phyloP scores from a whole-genome alignment of 1,284 basidiomycete species.

The Irpex lacteus region DNA sequence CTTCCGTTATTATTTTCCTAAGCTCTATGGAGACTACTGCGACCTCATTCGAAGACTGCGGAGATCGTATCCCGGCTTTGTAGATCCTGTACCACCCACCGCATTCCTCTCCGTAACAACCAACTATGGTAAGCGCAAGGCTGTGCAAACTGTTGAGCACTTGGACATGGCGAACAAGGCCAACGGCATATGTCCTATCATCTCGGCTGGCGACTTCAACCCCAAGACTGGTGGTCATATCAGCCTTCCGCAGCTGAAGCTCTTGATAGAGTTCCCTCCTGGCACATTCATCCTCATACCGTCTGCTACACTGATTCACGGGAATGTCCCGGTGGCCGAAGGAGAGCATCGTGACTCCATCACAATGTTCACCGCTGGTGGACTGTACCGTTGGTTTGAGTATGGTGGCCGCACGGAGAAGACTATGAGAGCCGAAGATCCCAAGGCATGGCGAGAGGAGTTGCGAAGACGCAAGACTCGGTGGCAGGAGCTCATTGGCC shows the following conservation, averaged over 20 bases:
- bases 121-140: conserved; percentile 16
- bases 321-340: conserved; percentile 21
- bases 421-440: not conserved
- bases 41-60: not conserved
- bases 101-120: conserved; percentile 18
- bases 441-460: not conserved
- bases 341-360: conserved; percentile 22
- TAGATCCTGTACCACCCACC: conserved; percentile 6
- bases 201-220: conserved; percentile 23
- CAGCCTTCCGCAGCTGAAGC: conserved; percentile 22
- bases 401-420: conserved; percentile 13
- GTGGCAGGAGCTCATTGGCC: not conserved
- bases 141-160: conserved; percentile 10
- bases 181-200: conserved; percentile 23
- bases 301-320: conserved; percentile 26
- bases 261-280: conserved; percentile 25
- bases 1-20: not conserved
- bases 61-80: conserved; percentile 2
- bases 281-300: conserved; percentile 25
- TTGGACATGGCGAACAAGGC: conserved; percentile 21
- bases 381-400: conserved; percentile 23
- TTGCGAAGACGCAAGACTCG: not conserved
- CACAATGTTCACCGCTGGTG: conserved; percentile 24
- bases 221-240: conserved; percentile 24
- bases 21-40: not conserved